A percentile compares a stretch with the other conserved stretches of the same genome.
These are phyloP conservation scores for Pyrenopolyporus hunteri DNA, from an alignment of 495 filamentous ascomycete genomes.

Conservation along the genomic window DNA sequence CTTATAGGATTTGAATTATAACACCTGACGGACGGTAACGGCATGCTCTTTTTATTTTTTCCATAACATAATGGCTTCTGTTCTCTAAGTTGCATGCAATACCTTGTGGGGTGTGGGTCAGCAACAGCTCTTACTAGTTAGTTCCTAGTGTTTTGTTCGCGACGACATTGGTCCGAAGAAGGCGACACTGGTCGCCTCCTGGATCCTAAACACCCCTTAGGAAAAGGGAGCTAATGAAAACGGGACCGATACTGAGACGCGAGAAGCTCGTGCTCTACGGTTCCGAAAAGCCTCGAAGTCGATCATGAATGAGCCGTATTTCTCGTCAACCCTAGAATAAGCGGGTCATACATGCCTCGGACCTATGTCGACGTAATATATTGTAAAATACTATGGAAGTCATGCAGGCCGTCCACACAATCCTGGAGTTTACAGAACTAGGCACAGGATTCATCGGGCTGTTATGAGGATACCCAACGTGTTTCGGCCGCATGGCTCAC, in stretches of 20 bases:
- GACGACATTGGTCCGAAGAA: constrained; percentile 48
- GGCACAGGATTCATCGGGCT: constrained; percentile 21
- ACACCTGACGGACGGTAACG: constrained; percentile 10
- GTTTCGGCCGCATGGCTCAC: constrained; percentile 23
- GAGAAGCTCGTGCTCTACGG: constrained; percentile 8
- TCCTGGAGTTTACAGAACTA: constrained; percentile 18
- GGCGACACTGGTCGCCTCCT: constrained; percentile 30
- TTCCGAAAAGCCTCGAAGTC: constrained; percentile 12
- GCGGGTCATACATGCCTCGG: constrained; percentile 32
- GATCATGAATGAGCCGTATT: constrained; percentile 27
- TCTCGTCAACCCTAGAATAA: constrained; percentile 12
- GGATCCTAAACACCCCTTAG: constrained; percentile 23
- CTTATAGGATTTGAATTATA: constrained; percentile 30
- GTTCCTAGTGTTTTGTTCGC: constrained; percentile 41
- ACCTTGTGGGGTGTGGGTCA: constrained; percentile 37
- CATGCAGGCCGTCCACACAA: constrained; percentile 37
- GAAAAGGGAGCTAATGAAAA: constrained; percentile 30
- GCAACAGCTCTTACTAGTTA: constrained; percentile 30
- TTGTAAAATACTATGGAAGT: constrained; percentile 44
- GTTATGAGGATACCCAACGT: constrained; percentile 21
- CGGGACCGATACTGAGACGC: neutral
- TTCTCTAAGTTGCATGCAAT: constrained; percentile 21
- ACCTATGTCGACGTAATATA: constrained; percentile 48
- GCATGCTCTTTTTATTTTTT: constrained; percentile 20
- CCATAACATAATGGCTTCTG: constrained; percentile 48